phyloP scores from a whole-genome alignment of 2,329 filamentous ascomycete genomes.

The Colletotrichum lini region DNA sequence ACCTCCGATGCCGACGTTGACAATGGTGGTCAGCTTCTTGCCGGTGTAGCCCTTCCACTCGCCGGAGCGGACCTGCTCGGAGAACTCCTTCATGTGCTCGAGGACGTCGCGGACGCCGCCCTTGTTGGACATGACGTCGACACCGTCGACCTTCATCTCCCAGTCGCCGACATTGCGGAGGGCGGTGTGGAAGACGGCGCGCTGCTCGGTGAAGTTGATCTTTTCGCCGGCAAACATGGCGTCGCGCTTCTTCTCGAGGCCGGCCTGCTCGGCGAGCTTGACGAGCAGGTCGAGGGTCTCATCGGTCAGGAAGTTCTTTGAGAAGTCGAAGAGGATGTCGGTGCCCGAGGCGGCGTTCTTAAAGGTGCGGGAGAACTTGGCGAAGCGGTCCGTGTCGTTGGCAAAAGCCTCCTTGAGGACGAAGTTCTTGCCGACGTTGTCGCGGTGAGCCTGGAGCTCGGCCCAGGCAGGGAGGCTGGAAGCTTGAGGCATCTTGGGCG shows the following conservation, averaged over 20 bases:
- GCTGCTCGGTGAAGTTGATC: constrained; percentile 99
- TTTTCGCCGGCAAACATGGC: constrained; percentile 97
- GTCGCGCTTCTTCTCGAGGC: constrained; percentile 93
- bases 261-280: constrained; percentile 92
- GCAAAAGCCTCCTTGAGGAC: constrained; percentile 94
- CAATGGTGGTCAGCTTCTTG: constrained; percentile 95
- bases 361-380: constrained; percentile 90
- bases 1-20: constrained; percentile 98
- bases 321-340: constrained; percentile 98
- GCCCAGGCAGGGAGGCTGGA: constrained; percentile 90
- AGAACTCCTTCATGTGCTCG: constrained; percentile 98
- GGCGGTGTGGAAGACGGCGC: constrained; percentile 95
- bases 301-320: constrained; percentile 97
- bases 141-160: constrained; percentile 86
- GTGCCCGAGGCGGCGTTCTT: constrained; percentile 81
- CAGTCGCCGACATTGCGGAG: constrained; percentile 91
- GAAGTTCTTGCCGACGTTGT: constrained; percentile 87
- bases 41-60: constrained; percentile 98
- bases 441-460: constrained; percentile 91
- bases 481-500: constrained; percentile 81
- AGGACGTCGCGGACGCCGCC: constrained; percentile 92
- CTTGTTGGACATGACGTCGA: constrained; percentile 91
- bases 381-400: constrained; percentile 88
- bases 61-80: constrained; percentile 92
- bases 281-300: constrained; percentile 90